Conservation (phyloP, 2,329 filamentous ascomycete species). For the Ceratocystis albifundus region DNA sequence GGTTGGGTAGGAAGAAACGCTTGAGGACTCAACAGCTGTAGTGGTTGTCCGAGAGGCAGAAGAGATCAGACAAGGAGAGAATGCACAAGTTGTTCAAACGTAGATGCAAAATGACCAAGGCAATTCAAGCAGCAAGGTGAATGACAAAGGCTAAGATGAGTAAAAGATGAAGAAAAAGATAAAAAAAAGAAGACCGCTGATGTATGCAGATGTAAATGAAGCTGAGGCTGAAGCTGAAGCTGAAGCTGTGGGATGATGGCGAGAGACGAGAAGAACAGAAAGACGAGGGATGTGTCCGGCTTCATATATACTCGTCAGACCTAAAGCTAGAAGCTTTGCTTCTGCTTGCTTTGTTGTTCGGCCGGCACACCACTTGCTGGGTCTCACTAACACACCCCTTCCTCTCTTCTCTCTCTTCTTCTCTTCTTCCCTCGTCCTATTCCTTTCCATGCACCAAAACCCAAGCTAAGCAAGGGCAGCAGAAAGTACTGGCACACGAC, state of each 20-base stretch:
- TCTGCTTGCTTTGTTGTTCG: conserved; percentile 5
- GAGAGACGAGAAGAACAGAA: conserved; percentile 6
- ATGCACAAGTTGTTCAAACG: conserved; percentile 5
- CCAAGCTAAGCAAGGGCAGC: neutral
- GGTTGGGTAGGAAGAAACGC: neutral
- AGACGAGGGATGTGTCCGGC: conserved; percentile 1
- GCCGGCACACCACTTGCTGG: neutral
- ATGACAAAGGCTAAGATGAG: neutral
- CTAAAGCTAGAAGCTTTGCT: neutral
- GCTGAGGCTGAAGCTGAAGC: neutral
- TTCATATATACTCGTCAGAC: conserved; percentile 11
- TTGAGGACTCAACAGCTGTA: neutral
- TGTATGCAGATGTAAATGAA: conserved; percentile 6
- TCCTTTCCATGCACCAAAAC: neutral
- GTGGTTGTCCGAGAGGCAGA: neutral
- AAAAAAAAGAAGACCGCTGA: neutral
- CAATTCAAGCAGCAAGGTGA: neutral
- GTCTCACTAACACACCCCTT: conserved; percentile 2
- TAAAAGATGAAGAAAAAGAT: neutral
- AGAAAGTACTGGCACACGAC: neutral
- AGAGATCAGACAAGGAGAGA: neutral
- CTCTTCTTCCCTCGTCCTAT: neutral
- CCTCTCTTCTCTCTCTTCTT: neutral
- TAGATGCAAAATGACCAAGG: conserved; percentile 9
- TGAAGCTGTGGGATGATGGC: neutral